phyloP scores from a whole-genome alignment of 306 rosid genomes.

The Comarum palustre region DNA sequence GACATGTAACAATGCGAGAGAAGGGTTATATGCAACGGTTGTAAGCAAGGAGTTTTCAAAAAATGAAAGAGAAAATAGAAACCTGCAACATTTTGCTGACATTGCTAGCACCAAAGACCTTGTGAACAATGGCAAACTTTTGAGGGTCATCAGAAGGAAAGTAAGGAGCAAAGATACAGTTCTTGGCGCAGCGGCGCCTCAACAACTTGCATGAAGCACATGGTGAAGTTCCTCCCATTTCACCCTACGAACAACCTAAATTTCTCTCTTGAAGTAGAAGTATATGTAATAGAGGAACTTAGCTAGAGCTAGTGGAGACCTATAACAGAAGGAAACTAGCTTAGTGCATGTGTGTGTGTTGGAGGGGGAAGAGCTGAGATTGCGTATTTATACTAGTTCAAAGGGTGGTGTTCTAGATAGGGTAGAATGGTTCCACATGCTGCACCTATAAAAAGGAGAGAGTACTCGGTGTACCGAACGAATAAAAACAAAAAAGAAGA shows the following conservation, averaged over 20 bases:
- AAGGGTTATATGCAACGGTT: not conserved
- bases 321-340: constrained; percentile 9
- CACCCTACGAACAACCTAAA: not conserved
- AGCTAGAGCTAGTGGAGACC: not conserved
- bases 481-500: no score
- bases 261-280: constrained; percentile 5
- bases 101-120: constrained; percentile 89
- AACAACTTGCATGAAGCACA: constrained; percentile 81
- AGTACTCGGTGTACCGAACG: no score
- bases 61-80: constrained; percentile 1
- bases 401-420: constrained; percentile 23
- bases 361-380: constrained; percentile 27
- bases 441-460: constrained; percentile 34
- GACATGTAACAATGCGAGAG: not conserved
- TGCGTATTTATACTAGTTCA: constrained; percentile 51
- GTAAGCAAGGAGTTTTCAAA: no score
- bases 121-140: constrained; percentile 80
- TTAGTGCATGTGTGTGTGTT: constrained; percentile 15
- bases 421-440: constrained; percentile 52
- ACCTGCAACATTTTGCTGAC: constrained; percentile 84
- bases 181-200: constrained; percentile 78
- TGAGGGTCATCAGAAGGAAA: constrained; percentile 73
- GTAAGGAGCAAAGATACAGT: constrained; percentile 74
- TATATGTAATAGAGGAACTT: not conserved
- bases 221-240: constrained; percentile 66